Conservation (phyloP, 306 rosid genomes). For the Mimosa bimucronata region DNA sequence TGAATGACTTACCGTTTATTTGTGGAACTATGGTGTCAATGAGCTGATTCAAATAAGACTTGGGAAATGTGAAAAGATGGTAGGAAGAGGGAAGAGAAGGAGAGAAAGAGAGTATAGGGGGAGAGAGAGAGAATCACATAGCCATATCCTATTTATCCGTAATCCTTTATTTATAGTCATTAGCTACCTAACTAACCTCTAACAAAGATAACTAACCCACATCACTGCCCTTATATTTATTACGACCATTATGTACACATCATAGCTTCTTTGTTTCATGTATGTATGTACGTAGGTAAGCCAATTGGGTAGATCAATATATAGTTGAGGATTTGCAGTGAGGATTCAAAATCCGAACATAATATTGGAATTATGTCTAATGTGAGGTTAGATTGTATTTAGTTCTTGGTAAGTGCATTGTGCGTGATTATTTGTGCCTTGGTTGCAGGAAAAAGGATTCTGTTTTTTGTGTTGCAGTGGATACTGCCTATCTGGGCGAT, state of each 20-base stretch:
- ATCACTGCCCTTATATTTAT: no score
- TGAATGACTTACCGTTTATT: no score
- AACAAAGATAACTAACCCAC: no score
- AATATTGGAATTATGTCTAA: not conserved
- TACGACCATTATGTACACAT: no score
- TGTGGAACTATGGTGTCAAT: not conserved
- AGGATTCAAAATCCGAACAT: not conserved
- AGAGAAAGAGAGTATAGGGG: no score
- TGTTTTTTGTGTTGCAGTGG: constrained; percentile 60
- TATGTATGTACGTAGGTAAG: not conserved
- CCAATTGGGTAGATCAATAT: not conserved
- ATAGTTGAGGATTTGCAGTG: not conserved
- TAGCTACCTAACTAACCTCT: no score
- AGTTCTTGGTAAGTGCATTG: not conserved
- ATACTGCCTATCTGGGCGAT: constrained; percentile 75
- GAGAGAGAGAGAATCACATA: no score
- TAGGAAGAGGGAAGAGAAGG: no score
- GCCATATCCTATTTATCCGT: no score
- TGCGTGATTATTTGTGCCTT: not conserved
- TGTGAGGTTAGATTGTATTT: not conserved
- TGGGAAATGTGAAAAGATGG: no score
- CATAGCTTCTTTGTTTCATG: not conserved
- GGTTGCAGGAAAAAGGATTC: constrained; percentile 65
- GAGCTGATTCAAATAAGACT: not conserved
- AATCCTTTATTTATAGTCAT: no score